Conservation (phyloP, 2,329 filamentous ascomycete species). For the Rutstroemia sp. region DNA sequence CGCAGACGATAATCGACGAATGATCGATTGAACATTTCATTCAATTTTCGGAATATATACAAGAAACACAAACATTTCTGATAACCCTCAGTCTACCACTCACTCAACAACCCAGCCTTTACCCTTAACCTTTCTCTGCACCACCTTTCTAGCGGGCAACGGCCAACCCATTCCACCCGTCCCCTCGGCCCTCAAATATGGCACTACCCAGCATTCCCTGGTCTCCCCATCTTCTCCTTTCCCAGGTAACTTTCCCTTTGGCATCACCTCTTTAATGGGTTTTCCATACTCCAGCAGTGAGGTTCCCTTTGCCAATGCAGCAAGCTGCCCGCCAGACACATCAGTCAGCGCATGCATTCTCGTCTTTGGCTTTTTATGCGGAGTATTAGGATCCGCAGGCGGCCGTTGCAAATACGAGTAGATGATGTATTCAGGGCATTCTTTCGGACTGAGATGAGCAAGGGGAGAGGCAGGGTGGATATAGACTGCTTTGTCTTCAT, state of each 20-base stretch:
- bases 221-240: slow-evolving; percentile 37
- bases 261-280: slow-evolving; percentile 74
- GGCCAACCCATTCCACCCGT: slow-evolving; percentile 70
- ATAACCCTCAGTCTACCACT: neutral
- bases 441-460: slow-evolving; percentile 57
- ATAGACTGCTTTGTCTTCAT: slow-evolving; percentile 60
- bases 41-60: neutral
- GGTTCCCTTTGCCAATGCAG: slow-evolving; percentile 74
- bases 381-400: slow-evolving; percentile 37
- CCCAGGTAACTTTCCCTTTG: slow-evolving; percentile 30
- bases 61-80: too few relatives aligned
- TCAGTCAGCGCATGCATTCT: slow-evolving; percentile 85
- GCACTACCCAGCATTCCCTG: slow-evolving; percentile 77
- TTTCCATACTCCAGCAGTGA: slow-evolving; percentile 80
- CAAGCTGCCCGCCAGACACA: slow-evolving; percentile 66
- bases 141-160: slow-evolving; percentile 74
- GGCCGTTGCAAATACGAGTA: slow-evolving; percentile 76
- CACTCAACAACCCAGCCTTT: slow-evolving; percentile 59
- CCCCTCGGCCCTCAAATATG: slow-evolving; percentile 64
- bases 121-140: slow-evolving; percentile 65
- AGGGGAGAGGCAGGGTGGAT: slow-evolving; percentile 82
- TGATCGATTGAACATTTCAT: neutral
- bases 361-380: slow-evolving; percentile 59
- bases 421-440: slow-evolving; percentile 80
- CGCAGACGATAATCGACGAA: neutral